Percentiles rank a stretch among this genome's conserved stretches.
Evolutionary conservation across 2,329 filamentous ascomycete genomes (phyloP).

Genomic region (Epichloe sp.): DNA sequence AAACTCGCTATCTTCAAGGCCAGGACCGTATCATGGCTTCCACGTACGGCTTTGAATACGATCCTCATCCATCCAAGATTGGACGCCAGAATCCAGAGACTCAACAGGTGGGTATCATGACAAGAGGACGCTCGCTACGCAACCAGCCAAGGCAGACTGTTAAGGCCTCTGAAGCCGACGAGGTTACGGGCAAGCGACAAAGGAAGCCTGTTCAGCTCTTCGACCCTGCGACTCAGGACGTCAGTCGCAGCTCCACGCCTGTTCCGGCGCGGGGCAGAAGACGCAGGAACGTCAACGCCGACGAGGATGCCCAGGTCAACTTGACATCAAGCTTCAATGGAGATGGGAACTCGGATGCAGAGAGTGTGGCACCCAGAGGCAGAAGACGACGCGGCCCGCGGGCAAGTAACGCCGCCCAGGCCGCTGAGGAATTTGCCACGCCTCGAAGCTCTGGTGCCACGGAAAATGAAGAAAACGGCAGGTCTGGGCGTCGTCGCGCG

Average conservation of each 20-base stretch:
- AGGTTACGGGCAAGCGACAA: constrained; percentile 39
- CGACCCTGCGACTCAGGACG: constrained; percentile 36
- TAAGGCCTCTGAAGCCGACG: constrained; percentile 42
- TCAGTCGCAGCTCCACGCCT: constrained; percentile 40
- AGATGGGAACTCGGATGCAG: constrained; percentile 20
- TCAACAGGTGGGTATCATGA: constrained; percentile 37
- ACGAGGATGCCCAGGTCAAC: constrained; percentile 14
- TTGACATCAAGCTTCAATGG: constrained; percentile 21
- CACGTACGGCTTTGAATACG: constrained; percentile 48
- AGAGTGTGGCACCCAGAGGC: constrained; percentile 15
- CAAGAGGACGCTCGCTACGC: constrained; percentile 38
- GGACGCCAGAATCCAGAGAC: constrained; percentile 45
- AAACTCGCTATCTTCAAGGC: constrained; percentile 33
- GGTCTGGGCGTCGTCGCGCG: constrained; percentile 9
- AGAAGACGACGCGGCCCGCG: constrained; percentile 19
- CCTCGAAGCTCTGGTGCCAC: constrained; percentile 7
- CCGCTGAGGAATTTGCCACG: constrained; percentile 13
- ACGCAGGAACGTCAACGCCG: constrained; percentile 18
- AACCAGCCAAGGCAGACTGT: constrained; percentile 44
- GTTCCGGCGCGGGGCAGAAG: constrained; percentile 20
- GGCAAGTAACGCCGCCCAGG: constrained; percentile 12
- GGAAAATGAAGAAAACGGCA: constrained; percentile 3
- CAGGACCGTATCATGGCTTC: constrained; percentile 47
- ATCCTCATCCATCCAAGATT: constrained; percentile 42
- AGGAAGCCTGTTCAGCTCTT: constrained; percentile 38